These are phyloP conservation scores for Paramecium pentaurelia DNA, from an alignment of 73 alveolate genomes.

Conservation along the genomic window DNA sequence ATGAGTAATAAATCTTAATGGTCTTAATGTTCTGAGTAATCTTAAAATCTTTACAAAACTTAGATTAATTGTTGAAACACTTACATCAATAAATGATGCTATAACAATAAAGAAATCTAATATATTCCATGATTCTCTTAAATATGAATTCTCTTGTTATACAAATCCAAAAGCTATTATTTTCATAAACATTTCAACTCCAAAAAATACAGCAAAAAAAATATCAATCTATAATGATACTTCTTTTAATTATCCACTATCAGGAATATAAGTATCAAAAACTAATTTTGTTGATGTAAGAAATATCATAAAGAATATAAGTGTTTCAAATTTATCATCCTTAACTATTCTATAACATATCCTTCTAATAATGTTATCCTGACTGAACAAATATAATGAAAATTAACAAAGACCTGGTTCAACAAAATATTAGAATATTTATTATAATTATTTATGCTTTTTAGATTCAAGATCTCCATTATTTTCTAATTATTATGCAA, in stretches of 20 bases:
- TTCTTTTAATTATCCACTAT: neutral
- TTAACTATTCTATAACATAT: constrained; percentile 33
- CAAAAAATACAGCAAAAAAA: constrained; percentile 50
- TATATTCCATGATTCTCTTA: constrained; percentile 71
- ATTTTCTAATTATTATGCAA: neutral
- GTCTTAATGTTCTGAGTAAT: constrained; percentile 90
- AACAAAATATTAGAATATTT: constrained; percentile 26
- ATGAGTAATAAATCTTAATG: constrained; percentile 90
- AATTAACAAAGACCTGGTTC: constrained; percentile 13
- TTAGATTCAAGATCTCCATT: neutral
- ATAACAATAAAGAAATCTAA: constrained; percentile 67
- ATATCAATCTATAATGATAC: constrained; percentile 14
- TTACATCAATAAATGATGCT: constrained; percentile 49
- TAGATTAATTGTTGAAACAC: constrained; percentile 50
- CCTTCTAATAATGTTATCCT: neutral
- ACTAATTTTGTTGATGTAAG: constrained; percentile 46
- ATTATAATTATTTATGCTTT: neutral
- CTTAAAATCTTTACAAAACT: constrained; percentile 83
- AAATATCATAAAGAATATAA: constrained; percentile 56
- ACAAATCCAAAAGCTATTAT: constrained; percentile 79
- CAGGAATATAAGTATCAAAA: constrained; percentile 58
- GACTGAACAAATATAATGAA: constrained; percentile 13
- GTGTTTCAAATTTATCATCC: constrained; percentile 56
- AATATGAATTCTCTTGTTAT: constrained; percentile 67
- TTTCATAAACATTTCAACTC: constrained; percentile 69